phyloP scores from a whole-genome alignment of 371 early-diverging fungal genomes.

The Mortierella sp. region DNA sequence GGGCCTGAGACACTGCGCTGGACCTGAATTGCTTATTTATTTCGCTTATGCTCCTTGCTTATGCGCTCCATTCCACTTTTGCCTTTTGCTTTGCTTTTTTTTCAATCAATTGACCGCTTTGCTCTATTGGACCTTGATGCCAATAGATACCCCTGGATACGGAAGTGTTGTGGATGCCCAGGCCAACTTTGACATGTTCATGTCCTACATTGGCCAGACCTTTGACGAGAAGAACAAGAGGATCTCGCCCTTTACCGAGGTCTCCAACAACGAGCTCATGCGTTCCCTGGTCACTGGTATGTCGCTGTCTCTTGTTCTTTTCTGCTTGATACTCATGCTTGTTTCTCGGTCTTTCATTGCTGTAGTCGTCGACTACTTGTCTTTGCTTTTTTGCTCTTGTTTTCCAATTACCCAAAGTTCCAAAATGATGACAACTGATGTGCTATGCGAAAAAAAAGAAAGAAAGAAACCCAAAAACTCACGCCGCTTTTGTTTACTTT shows the following conservation, averaged over 20 bases:
- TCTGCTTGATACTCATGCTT: neutral
- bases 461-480: neutral
- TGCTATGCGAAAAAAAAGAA: neutral
- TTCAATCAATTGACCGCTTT: neutral
- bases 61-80: neutral
- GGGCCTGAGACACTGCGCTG: neutral
- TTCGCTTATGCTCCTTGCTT: no score
- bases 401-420: neutral
- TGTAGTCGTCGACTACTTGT: neutral
- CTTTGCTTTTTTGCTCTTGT: neutral
- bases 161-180: slow-evolving; percentile 55
- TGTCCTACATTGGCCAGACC: slow-evolving; percentile 45
- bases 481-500: neutral
- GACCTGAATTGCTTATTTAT: neutral
- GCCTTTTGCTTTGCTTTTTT: neutral
- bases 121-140: neutral
- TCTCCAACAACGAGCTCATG: slow-evolving; percentile 55
- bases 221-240: slow-evolving; percentile 56
- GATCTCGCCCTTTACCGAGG: slow-evolving; percentile 53
- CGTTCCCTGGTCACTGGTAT: slow-evolving; percentile 56
- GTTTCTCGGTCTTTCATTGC: neutral
- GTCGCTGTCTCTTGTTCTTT: neutral
- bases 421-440: neutral
- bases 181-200: slow-evolving; percentile 51
- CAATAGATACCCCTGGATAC: slow-evolving; percentile 51